Percentiles rank a stretch among this genome's conserved stretches.
phyloP scores from a whole-genome alignment of 768 basidiomycete species.

The Sporobolomyces phaffii region DNA sequence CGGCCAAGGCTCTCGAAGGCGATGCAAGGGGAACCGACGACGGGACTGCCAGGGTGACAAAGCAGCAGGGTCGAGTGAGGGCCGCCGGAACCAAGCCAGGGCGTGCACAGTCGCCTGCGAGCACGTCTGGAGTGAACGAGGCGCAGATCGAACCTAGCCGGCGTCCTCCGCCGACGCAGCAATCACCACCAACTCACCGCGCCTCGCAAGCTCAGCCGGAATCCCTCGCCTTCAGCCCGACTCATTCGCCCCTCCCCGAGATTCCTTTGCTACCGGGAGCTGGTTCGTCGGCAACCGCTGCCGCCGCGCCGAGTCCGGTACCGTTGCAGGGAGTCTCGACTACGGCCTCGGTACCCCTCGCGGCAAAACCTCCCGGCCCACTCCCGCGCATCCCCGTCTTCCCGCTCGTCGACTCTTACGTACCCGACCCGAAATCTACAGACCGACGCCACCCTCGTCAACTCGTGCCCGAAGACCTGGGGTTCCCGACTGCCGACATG shows the following conservation, averaged over 20 bases:
- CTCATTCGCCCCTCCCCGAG: neutral
- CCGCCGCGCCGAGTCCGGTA: no score
- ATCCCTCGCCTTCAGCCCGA: neutral
- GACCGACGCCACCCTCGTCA: conserved; percentile 30
- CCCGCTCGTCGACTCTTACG: conserved; percentile 37
- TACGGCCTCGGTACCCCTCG: neutral
- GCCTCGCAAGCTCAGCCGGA: neutral
- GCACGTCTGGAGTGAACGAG: neutral
- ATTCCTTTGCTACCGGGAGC: neutral
- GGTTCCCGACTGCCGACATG: conserved; percentile 29
- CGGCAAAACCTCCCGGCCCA: neutral
- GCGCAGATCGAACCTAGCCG: neutral
- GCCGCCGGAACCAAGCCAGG: neutral
- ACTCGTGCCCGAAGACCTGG: conserved; percentile 31
- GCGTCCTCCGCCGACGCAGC: neutral
- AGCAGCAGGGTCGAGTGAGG: neutral
- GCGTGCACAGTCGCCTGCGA: neutral
- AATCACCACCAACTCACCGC: neutral
- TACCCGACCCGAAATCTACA: conserved; percentile 19
- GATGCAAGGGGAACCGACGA: conserved; percentile 2
- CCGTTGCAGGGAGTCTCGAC: conserved; percentile 1
- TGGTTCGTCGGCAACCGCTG: no score
- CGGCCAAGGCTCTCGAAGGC: conserved; percentile 1
- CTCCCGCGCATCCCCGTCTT: conserved; percentile 28
- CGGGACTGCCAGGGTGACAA: neutral